Conservation (phyloP, 2,329 filamentous ascomycete species). For the Amylocarpus encephaloides region DNA sequence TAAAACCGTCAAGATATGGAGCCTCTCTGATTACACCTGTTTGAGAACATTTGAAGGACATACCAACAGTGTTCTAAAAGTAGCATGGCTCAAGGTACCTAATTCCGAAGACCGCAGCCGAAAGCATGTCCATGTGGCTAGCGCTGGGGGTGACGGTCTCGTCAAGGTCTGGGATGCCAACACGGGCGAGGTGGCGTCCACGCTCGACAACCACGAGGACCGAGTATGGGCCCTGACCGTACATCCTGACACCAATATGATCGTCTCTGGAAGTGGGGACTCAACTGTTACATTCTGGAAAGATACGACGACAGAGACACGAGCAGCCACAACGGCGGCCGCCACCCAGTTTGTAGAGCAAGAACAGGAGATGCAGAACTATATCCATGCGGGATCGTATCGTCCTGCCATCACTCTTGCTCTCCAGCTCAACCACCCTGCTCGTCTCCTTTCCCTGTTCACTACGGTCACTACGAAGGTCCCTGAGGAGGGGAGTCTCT, state of each 20-base stretch:
- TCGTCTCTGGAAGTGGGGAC: constrained; percentile 88
- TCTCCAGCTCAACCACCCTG: constrained; percentile 89
- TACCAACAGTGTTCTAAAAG: constrained; percentile 90
- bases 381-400: constrained; percentile 81
- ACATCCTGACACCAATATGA: constrained; percentile 59
- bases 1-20: constrained; percentile 96
- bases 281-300: constrained; percentile 93
- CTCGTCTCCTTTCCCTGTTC: constrained; percentile 77
- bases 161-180: constrained; percentile 95
- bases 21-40: constrained; percentile 83
- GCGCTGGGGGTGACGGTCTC: constrained; percentile 85
- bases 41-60: constrained; percentile 93
- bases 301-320: constrained; percentile 79
- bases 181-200: constrained; percentile 77
- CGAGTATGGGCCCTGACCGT: constrained; percentile 86
- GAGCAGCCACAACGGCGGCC: constrained; percentile 65
- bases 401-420: constrained; percentile 89
- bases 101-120: constrained; percentile 44
- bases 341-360: constrained; percentile 81
- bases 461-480: constrained; percentile 61
- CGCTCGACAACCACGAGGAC: constrained; percentile 94
- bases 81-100: constrained; percentile 70
- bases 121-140: constrained; percentile 66
- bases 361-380: constrained; percentile 89
- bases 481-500: constrained; percentile 57